Evolutionary conservation across 2,329 filamentous ascomycete species (phyloP), one percentile per base, ranked within the genome.

Genomic region (Dothiorella sarmentorum): DNA sequence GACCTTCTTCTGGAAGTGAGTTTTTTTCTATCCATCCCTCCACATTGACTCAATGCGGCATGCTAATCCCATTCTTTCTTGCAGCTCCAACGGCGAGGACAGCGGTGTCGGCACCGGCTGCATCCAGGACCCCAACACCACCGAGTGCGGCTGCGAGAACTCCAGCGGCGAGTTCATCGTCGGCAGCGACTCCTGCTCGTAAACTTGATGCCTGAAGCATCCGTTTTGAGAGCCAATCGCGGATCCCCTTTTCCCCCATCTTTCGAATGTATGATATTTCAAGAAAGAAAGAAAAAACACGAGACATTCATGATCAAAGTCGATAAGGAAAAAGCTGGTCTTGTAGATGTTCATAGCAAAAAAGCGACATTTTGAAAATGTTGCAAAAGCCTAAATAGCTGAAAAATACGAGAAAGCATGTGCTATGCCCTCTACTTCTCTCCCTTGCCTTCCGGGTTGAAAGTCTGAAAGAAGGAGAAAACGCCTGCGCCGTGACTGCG

Each of bases 91-190:
- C n/a, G 67, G 67, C 4, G 60, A 63, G 57, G 29, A 44, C 3
- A 43, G 42, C 15, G 67, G 67, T 3, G 65, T 65, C 2, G 68
- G 68, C 2, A 64, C 63, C 9, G 67, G 65, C 13, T 70, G 67
- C 51, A 68, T 70, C 26, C 65, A 64, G 61, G 67, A 64, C 38
- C 67, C 68, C 2, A 43, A 60, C 43, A 24, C 38, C 20, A 27
- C 26, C 11, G 27, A 35, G 7, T 59, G 56, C 20, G 56, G 56
- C 7, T 59, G 56, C 37, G 45, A 59, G 38, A 51, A 59, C 44
- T 51, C 44, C 7, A 18, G 37, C 17, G 56, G 56, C 33, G 22
- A 42, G 26, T 58, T 40, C 33, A 22, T 51, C 27, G 20, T 22
- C 7, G 56, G 56, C 17, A 38, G 56, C 37, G 20, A 17, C 38